These are phyloP conservation scores for Roridomyces roridus DNA, from an alignment of 768 basidiomycete genomes.

Conservation along the genomic window DNA sequence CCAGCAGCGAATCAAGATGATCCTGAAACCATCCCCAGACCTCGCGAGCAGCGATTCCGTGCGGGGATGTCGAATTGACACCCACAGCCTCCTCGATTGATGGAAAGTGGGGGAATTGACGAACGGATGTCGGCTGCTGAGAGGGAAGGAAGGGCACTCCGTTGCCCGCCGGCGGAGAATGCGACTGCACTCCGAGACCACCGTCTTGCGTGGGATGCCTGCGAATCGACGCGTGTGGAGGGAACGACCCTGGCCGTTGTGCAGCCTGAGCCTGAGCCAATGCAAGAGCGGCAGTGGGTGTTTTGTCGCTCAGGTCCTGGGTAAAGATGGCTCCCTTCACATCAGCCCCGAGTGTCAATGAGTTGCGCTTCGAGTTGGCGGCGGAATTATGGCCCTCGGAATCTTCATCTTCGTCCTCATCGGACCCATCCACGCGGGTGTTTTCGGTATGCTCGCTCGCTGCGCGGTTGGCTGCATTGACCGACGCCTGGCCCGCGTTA, in stretches of 20 bases:
- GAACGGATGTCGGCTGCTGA: slow-evolving; percentile 67
- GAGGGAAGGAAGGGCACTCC: slow-evolving; percentile 55
- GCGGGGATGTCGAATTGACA: slow-evolving; percentile 73
- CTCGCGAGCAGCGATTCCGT: slow-evolving; percentile 81
- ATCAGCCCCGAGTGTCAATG: slow-evolving; percentile 69
- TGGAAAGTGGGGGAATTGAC: slow-evolving; percentile 81
- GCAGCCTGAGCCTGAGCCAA: slow-evolving; percentile 80
- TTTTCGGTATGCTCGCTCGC: slow-evolving; percentile 75
- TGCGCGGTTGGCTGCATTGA: slow-evolving; percentile 75
- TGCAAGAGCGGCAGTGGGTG: slow-evolving; percentile 79
- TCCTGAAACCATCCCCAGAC: slow-evolving; percentile 94
- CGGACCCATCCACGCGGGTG: slow-evolving; percentile 74
- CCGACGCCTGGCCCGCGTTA: slow-evolving; percentile 75
- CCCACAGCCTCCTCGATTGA: slow-evolving; percentile 87
- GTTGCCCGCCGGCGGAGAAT: slow-evolving; percentile 58
- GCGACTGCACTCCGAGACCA: slow-evolving; percentile 58
- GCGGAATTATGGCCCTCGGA: slow-evolving; percentile 75
- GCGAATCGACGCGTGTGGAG: slow-evolving; percentile 77
- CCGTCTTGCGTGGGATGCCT: slow-evolving; percentile 70
- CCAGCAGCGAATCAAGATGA: slow-evolving; percentile 83
- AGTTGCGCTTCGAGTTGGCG: slow-evolving; percentile 73
- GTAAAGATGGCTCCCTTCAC: slow-evolving; percentile 62
- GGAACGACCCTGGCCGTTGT: slow-evolving; percentile 66
- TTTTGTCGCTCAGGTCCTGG: slow-evolving; percentile 82
- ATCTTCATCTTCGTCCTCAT: slow-evolving; percentile 89